phyloP scores from a whole-genome alignment of 2,329 filamentous ascomycete species.

The Graphiopsis chlorocephala region DNA sequence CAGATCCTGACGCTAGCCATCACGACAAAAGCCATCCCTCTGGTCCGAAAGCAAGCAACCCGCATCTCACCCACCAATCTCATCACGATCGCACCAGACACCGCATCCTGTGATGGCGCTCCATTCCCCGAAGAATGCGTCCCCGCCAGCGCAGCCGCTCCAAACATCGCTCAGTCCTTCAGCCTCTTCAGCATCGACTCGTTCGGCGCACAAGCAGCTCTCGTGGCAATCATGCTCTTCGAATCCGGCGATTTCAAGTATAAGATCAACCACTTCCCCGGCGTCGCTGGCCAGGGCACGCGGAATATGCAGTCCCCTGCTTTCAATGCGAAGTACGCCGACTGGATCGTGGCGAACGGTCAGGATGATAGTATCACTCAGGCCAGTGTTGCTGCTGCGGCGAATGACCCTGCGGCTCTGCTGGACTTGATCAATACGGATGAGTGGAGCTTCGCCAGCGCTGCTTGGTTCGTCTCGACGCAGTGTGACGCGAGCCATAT shows the following conservation, averaged over 20 bases:
- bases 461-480: conserved; percentile 59
- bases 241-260: conserved; percentile 70
- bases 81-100: conserved; percentile 56
- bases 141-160: conserved; percentile 61
- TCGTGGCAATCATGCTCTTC: conserved; percentile 68
- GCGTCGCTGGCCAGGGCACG: conserved; percentile 68
- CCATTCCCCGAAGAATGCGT: conserved; percentile 58
- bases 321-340: conserved; percentile 57
- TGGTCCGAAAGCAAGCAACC: background rate
- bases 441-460: conserved; percentile 56
- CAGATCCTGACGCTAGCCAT: background rate
- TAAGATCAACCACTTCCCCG: conserved; percentile 64
- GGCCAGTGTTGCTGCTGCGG: conserved; percentile 5
- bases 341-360: conserved; percentile 39
- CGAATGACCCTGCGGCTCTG: conserved; percentile 43
- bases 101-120: conserved; percentile 52
- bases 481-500: conserved; percentile 51
- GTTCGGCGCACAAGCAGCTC: conserved; percentile 63
- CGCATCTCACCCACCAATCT: conserved; percentile 43
- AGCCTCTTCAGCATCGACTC: conserved; percentile 54
- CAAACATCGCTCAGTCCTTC: conserved; percentile 57
- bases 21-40: background rate
- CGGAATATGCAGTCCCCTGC: conserved; percentile 61
- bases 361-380: conserved; percentile 25
- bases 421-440: conserved; percentile 52